These are phyloP conservation scores for Penicillium ucsense DNA, from an alignment of 495 filamentous ascomycete genomes.

Conservation along the genomic window DNA sequence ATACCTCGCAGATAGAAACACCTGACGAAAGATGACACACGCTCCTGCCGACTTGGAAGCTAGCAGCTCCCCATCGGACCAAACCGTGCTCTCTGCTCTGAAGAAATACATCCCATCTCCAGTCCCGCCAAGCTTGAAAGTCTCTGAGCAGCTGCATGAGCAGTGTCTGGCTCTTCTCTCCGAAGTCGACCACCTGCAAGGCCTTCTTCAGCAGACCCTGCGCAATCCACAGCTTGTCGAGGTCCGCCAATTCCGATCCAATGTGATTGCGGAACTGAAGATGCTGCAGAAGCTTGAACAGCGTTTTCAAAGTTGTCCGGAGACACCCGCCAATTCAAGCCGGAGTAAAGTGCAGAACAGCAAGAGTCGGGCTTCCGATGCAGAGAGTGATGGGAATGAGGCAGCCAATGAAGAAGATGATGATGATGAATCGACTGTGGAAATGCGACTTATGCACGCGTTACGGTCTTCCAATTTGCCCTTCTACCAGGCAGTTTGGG, in stretches of 20 bases:
- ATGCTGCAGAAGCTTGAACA: conserved; percentile 38
- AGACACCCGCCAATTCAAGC: background rate
- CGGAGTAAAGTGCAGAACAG: background rate
- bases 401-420: background rate
- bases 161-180: conserved; percentile 34
- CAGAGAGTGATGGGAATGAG: conserved; percentile 1
- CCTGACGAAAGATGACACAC: conserved; percentile 5
- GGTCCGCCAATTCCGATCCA: conserved; percentile 39
- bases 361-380: background rate
- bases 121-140: conserved; percentile 3
- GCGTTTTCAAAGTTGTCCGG: conserved; percentile 10
- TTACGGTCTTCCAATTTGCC: conserved; percentile 49
- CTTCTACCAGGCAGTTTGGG: conserved; percentile 48
- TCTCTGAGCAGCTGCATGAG: conserved; percentile 22
- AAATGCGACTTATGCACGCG: conserved; percentile 29
- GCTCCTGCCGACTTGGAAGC: conserved; percentile 1
- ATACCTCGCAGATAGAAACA: too few relatives aligned
- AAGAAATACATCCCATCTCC: background rate
- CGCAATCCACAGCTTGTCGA: conserved; percentile 45
- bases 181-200: conserved; percentile 39
- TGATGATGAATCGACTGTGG: conserved; percentile 7
- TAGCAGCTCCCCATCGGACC: background rate
- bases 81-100: background rate
- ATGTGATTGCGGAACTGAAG: conserved; percentile 38
- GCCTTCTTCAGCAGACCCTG: conserved; percentile 30